A percentile compares a stretch with the other conserved stretches of the same genome.
phyloP scores from a whole-genome alignment of 805 yeast genomes.

The Kodamaea neixiangensis region DNA sequence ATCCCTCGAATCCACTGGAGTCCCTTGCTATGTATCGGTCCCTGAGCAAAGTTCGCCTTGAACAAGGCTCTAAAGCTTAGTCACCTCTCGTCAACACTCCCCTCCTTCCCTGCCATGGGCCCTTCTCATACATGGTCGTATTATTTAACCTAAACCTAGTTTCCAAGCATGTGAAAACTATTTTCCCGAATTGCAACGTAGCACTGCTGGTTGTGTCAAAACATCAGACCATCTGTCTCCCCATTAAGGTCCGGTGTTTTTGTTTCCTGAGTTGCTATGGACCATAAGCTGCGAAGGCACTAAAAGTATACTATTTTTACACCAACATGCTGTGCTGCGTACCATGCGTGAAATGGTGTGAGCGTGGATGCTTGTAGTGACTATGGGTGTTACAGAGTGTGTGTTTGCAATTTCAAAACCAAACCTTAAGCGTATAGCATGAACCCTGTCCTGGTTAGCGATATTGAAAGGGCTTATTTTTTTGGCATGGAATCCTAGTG shows the following conservation, averaged over 20 bases:
- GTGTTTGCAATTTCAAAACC: background rate
- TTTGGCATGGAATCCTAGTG: background rate
- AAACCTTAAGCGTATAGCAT: background rate
- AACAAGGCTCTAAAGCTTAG: slow-evolving; percentile 1
- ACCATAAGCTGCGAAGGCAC: background rate
- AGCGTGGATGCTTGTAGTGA: background rate
- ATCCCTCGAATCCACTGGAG: background rate
- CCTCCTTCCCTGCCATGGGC: background rate
- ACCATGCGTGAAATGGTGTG: background rate
- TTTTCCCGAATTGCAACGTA: background rate
- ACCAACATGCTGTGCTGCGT: background rate
- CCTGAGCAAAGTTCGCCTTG: background rate
- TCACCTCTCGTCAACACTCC: slow-evolving; percentile 1
- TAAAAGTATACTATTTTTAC: background rate
- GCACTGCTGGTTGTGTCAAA: slow-evolving; percentile 1
- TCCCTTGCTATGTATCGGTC: too few relatives aligned
- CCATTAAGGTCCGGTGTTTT: background rate
- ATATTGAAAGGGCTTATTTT: background rate
- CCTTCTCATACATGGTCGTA: background rate
- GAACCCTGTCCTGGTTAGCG: background rate
- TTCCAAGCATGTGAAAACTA: background rate
- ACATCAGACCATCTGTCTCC: slow-evolving; percentile 1
- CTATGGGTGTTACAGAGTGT: background rate
- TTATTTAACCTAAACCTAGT: background rate
- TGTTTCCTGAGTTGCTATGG: background rate